Percentiles rank a stretch among this genome's conserved stretches.
Conservation (phyloP, 2,329 filamentous ascomycete species). For the Beauveria asiatica region DNA sequence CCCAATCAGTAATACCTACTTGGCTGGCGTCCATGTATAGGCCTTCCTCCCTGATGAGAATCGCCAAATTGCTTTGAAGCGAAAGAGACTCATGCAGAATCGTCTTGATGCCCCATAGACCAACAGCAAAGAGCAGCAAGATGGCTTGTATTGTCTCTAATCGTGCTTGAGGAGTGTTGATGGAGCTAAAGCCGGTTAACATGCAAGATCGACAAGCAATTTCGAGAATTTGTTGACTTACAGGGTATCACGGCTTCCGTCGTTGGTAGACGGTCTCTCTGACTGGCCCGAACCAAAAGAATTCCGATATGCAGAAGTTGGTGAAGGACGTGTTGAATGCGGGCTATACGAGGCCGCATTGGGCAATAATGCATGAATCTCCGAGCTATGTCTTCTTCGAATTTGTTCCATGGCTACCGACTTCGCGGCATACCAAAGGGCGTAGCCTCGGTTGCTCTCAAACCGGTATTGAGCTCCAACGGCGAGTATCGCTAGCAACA, state of each 20-base stretch:
- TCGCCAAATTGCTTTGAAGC: slow-evolving; percentile 48
- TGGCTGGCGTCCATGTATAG: slow-evolving; percentile 40
- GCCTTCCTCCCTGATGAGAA: slow-evolving; percentile 51
- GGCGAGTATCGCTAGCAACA: slow-evolving; percentile 58
- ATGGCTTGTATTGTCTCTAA: slow-evolving; percentile 59
- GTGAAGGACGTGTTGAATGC: slow-evolving; percentile 50
- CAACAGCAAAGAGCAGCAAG: slow-evolving; percentile 50
- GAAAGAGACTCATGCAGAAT: slow-evolving; percentile 53
- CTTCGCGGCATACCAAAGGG: slow-evolving; percentile 53
- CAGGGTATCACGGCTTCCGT: slow-evolving; percentile 52
- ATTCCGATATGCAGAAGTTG: slow-evolving; percentile 47
- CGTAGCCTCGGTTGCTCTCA: slow-evolving; percentile 49
- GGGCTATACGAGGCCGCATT: slow-evolving; percentile 51
- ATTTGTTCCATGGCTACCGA: slow-evolving; percentile 52
- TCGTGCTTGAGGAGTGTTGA: slow-evolving; percentile 49
- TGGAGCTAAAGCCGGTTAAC: slow-evolving; percentile 31
- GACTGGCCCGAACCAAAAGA: slow-evolving; percentile 51
- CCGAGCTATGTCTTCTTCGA: slow-evolving; percentile 45
- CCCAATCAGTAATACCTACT: slow-evolving; percentile 43
- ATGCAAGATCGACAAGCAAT: background rate
- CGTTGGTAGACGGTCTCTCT: slow-evolving; percentile 47
- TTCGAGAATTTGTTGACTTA: slow-evolving; percentile 29
- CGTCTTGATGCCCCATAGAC: slow-evolving; percentile 52
- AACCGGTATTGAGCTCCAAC: slow-evolving; percentile 60
- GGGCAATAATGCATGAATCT: slow-evolving; percentile 47